Percentiles rank a stretch among this genome's conserved stretches.
Evolutionary conservation across 2,329 filamentous ascomycete species (phyloP).

Genomic region (Talaromyces pinophilus): DNA sequence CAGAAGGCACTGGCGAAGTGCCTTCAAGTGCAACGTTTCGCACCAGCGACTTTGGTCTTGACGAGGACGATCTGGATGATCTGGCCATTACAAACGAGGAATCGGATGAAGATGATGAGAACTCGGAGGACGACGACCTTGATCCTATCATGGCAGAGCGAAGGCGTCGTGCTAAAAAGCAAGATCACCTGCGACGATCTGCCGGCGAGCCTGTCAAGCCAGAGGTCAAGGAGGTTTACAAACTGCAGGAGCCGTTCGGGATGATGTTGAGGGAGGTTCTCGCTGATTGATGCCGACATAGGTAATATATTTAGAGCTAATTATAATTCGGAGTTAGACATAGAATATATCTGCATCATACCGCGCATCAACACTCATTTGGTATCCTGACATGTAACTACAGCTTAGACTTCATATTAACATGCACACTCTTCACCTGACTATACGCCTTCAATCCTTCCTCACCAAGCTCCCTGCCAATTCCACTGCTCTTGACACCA

Average conservation of each 20-base stretch:
- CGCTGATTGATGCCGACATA: slow-evolving; percentile 57
- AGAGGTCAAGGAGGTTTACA: slow-evolving; percentile 73
- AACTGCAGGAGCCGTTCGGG: slow-evolving; percentile 76
- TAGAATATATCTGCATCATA: slow-evolving; percentile 1
- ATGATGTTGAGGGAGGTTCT: slow-evolving; percentile 79
- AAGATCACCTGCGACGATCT: slow-evolving; percentile 75
- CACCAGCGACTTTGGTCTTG: slow-evolving; percentile 84
- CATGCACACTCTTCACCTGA: slow-evolving; percentile 46
- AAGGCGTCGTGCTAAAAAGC: slow-evolving; percentile 70
- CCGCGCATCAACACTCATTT: not conserved
- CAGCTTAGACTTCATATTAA: slow-evolving; percentile 42
- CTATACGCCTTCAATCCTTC: slow-evolving; percentile 45
- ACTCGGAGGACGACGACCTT: slow-evolving; percentile 73
- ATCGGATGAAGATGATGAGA: slow-evolving; percentile 63
- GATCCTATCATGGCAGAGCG: slow-evolving; percentile 89
- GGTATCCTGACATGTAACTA: slow-evolving; percentile 20
- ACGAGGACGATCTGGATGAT: slow-evolving; percentile 79
- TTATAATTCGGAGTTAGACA: slow-evolving; percentile 6
- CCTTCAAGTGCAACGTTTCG: slow-evolving; percentile 64
- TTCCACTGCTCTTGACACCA: slow-evolving; percentile 50
- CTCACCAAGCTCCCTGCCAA: slow-evolving; percentile 53
- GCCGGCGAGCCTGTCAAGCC: slow-evolving; percentile 86
- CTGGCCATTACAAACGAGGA: slow-evolving; percentile 76
- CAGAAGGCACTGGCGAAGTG: slow-evolving; percentile 61
- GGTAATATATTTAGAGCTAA: slow-evolving; percentile 7